Evolutionary conservation across 2,329 filamentous ascomycete genomes (phyloP), one percentile per base, ranked within the genome.

Genomic region (Cladorrhinum sp.): DNA sequence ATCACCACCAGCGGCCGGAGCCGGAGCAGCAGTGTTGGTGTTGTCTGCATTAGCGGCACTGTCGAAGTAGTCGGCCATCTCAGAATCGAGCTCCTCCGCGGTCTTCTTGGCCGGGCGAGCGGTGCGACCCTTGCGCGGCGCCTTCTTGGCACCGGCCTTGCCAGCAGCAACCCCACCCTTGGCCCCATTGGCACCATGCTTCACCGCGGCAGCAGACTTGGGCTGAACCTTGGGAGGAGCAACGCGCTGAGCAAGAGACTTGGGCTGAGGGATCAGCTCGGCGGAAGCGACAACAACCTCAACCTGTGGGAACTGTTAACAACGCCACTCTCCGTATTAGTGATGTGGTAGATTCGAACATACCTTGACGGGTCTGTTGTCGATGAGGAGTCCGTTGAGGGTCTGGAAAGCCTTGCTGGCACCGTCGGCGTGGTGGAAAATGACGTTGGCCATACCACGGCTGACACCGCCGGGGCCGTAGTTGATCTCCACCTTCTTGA

Each of bases 61-160:
- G 57, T 82, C 86, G 73, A 96, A 98, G 79, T 99, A 99, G 76
- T 98, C 95, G 20, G 86, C 88, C 95, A 99, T 99, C 76, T 99
- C 95, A 3, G 91, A 92, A 74, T 99, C 95, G 24, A 99, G 86
- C 79, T 99, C 93, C 74, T 96, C 93, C 1, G 89, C 87, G 0
- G 92, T 96, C 90, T 98, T 98, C 79, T 96, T 81, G 71, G 87
- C 78, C 67, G 89, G 82, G 69, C 89, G 85, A 66, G 82, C 79
- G 70, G 79, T 88, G 67, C 87, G 86, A 73, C 75, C 64, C 80
- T 79, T 79, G 62, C 78, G 77, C 18, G 41, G 53, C 2, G 50
- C 56, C 73, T 81, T 83, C 75, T 82, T 82, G 68, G 77, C 76
- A 65, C 77, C 78, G 50, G 76, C 79, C 75, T 76, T 80, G 68